Percentiles rank a stretch among this genome's conserved stretches.
phyloP scores from a whole-genome alignment of 78 protist species.

The Dictyostelium firmibasis region DNA sequence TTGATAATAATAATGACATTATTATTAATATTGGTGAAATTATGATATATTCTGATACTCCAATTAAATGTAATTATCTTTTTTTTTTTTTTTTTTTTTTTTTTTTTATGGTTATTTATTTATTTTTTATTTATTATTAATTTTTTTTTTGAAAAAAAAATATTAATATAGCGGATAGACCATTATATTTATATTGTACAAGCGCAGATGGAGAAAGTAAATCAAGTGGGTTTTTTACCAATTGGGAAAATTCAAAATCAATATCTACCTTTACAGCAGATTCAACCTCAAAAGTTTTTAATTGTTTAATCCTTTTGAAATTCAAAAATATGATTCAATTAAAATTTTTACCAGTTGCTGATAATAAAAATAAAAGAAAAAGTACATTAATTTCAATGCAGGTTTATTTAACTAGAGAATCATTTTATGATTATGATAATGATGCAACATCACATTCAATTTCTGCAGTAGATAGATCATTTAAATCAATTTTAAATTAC shows the following conservation, averaged over 20 bases:
- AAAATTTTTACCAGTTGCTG: neutral
- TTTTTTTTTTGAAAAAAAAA: too few species aligned
- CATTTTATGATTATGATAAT: conserved; percentile 10
- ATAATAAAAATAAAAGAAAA: neutral
- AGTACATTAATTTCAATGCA: conserved; percentile 28
- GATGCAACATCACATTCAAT: neutral
- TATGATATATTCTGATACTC: neutral
- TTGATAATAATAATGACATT: neutral
- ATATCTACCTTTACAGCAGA: neutral
- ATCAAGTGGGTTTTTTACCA: neutral
- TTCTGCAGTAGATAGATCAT: neutral
- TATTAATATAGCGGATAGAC: neutral
- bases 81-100: neutral
- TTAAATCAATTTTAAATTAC: conserved; percentile 47
- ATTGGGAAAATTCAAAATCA: neutral
- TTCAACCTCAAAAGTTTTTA: neutral
- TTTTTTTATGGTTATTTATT: too few species aligned
- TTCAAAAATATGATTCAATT: neutral
- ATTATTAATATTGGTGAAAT: neutral
- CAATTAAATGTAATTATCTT: neutral
- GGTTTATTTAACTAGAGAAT: conserved; percentile 11
- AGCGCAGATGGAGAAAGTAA: neutral
- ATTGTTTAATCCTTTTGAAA: neutral
- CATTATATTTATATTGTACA: neutral
- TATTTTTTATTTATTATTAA: neutral